Conservation (phyloP, 106 monocot genomes). For the Platanthera zijinensis region DNA sequence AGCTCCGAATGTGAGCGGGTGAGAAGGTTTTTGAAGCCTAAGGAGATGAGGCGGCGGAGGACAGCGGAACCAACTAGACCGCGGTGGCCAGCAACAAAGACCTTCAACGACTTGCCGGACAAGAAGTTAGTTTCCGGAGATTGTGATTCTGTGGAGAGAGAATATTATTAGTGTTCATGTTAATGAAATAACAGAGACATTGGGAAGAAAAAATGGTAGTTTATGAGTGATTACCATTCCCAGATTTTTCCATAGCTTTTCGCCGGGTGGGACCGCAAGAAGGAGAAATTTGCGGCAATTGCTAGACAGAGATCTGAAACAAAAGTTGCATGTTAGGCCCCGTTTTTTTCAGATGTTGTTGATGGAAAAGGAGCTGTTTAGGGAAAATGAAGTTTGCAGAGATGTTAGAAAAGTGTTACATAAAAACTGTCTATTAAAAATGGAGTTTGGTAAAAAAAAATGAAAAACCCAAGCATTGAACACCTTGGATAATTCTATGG, state of each 20-base stretch:
- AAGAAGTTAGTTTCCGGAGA: constrained; percentile 36
- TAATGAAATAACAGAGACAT: background rate
- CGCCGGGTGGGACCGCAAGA: no score
- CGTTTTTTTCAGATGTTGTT: no score
- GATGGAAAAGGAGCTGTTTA: no score
- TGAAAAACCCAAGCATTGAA: no score
- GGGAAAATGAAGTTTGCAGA: no score
- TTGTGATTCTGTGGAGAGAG: background rate
- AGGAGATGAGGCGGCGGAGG: constrained; percentile 47
- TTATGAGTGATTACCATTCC: background rate
- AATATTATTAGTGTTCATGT: background rate
- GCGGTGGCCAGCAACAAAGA: constrained; percentile 90
- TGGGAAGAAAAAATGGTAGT: background rate
- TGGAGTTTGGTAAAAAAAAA: no score
- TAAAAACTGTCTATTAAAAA: no score
- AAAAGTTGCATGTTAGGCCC: no score
- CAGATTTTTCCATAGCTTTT: background rate
- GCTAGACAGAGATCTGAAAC: no score
- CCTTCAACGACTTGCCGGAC: constrained; percentile 56
- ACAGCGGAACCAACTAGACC: constrained; percentile 91
- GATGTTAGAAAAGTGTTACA: no score
- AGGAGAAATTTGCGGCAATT: no score
- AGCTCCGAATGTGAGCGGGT: constrained; percentile 69
- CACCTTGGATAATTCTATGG: background rate
- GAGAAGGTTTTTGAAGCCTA: constrained; percentile 78